Evolutionary conservation across 345 rosid species (phyloP).

Genomic region (Citrus cavaleriei): DNA sequence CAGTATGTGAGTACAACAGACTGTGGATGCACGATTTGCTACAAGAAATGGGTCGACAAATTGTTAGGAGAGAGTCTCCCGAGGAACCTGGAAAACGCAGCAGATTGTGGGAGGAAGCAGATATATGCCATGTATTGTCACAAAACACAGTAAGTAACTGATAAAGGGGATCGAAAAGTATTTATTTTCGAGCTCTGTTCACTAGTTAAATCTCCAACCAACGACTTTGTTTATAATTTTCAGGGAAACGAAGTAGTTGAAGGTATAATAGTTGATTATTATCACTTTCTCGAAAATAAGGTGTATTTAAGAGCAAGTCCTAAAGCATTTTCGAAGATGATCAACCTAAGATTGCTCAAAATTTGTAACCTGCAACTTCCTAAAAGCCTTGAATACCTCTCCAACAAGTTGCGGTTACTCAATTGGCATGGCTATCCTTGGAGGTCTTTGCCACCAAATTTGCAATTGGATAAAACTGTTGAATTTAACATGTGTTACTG

Average conservation of each 20-base stretch:
- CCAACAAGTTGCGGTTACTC: too few relatives aligned
- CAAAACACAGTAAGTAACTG: neutral
- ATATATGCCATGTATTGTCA: neutral
- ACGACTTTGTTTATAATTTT: too few relatives aligned
- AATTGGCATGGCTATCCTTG: too few relatives aligned
- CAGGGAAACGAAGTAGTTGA: neutral
- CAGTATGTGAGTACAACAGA: accelerated
- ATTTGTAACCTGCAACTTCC: neutral
- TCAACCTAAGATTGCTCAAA: neutral
- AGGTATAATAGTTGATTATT: neutral
- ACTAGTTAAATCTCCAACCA: accelerated
- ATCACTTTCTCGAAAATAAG: neutral
- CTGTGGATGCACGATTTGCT: neutral
- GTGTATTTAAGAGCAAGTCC: neutral
- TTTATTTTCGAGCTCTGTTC: too few relatives aligned
- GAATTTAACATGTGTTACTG: neutral
- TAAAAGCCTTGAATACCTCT: neutral
- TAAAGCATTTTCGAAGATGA: too few relatives aligned
- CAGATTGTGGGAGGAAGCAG: neutral
- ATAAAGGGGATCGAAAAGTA: too few relatives aligned
- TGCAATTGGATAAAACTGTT: too few relatives aligned
- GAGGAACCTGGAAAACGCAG: neutral
- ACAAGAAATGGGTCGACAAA: neutral
- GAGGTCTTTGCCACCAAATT: too few relatives aligned
- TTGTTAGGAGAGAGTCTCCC: neutral